Evolutionary conservation across 2,329 filamentous ascomycete genomes (phyloP), one percentile per base, ranked within the genome.

Genomic region (Epichloe sibirici): DNA sequence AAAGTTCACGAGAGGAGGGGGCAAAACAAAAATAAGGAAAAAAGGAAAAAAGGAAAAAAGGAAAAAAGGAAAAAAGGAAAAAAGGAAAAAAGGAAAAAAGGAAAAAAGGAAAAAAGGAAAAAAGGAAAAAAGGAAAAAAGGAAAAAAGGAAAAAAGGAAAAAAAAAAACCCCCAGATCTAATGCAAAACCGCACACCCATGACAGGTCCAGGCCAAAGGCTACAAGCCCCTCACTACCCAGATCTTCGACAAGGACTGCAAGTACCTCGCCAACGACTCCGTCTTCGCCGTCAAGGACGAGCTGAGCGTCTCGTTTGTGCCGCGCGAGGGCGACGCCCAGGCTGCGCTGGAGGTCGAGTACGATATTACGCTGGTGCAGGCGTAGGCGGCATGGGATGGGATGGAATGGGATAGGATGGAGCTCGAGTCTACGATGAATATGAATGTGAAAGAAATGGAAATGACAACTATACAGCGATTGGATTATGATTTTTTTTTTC

Each of bases 211-310:
- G 31, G 72, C 74, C 12, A 72, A 77, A 2, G 77, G 77, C 7
- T 82, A 84, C 71, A 85, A 81, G 61, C 74, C 83, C 0, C 75
- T 94, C 47, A 85, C 83, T 0, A 77, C 75, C 1, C 87, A 93
- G 65, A 82, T 93, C 52, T 91, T 89, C 63, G 85, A 89, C 64
- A 71, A 74, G 53, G 74, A 79, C 56, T 81, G 82, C 65, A 74
- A 77, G 56, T 82, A 86, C 59, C 71, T 88, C 23, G 59, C 59
- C 5, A 69, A 72, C 44, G 77, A 80, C 57, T 69, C 71, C 5
- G 76, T 78, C 8, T 80, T 77, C 54, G 77, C 76, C 0, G 74
- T 78, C 52, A 79, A 79, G 67, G 67, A 74, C 25, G 74, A 74
- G 28, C 61, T 79, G 39, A 61, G 68, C 3, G 71, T 76, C 0